A percentile compares a stretch with the other conserved stretches of the same genome.
Conservation (phyloP, 2,329 filamentous ascomycete genomes). For the Fusarium duplospermum region DNA sequence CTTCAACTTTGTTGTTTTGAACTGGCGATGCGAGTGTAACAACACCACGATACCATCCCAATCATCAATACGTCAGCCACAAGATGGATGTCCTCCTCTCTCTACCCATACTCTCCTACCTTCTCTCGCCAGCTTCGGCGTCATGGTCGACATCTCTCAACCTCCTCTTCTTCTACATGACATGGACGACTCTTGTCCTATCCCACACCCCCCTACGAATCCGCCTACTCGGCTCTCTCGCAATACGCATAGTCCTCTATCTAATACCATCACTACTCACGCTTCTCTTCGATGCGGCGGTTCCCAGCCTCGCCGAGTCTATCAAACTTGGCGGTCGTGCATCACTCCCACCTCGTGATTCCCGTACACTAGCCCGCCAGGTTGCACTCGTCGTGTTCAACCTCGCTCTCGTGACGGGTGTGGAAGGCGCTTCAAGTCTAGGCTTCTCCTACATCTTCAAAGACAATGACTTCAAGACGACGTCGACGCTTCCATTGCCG, state of each 20-base stretch:
- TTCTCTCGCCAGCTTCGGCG: conserved; percentile 69
- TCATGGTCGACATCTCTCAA: conserved; percentile 86
- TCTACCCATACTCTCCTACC: conserved; percentile 77
- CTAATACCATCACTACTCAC: conserved; percentile 78
- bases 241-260: conserved; percentile 76
- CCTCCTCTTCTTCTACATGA: conserved; percentile 89
- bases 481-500: conserved; percentile 62
- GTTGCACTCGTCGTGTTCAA: conserved; percentile 60
- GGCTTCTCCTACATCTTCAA: conserved; percentile 50
- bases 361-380: conserved; percentile 48
- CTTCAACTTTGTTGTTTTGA: background rate
- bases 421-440: conserved; percentile 57
- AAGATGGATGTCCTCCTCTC: conserved; percentile 76
- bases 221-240: conserved; percentile 77
- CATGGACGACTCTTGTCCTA: conserved; percentile 85
- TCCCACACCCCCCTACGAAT: conserved; percentile 80
- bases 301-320: conserved; percentile 75
- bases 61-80: conserved; percentile 6
- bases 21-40: conserved; percentile 13
- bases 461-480: conserved; percentile 59
- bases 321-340: conserved; percentile 74
- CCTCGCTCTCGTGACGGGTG: conserved; percentile 55
- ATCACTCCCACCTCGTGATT: conserved; percentile 61
- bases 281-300: conserved; percentile 75
- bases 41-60: conserved; percentile 4